Conservation (phyloP, 805 yeast genomes). For the Candida sakaeoensis region DNA sequence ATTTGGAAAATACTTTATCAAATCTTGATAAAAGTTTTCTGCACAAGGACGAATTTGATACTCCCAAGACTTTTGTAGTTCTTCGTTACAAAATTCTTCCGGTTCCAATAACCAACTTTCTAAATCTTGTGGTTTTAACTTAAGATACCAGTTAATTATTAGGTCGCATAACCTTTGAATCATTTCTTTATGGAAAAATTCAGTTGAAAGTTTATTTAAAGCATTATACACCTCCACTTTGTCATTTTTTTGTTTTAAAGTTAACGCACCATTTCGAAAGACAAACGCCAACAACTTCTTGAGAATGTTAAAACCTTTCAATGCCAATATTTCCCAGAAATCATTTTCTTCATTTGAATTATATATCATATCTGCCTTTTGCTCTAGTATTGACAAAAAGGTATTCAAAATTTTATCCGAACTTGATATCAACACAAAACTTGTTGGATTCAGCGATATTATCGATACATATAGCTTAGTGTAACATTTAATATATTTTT, state of each 20-base stretch:
- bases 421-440: constrained; percentile 65
- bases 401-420: constrained; percentile 59
- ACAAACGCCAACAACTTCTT: constrained; percentile 61
- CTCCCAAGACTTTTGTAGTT: constrained; percentile 73
- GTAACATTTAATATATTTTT: constrained; percentile 68
- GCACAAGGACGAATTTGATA: constrained; percentile 84
- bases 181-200: constrained; percentile 56
- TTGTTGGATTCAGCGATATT: constrained; percentile 58
- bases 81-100: constrained; percentile 90
- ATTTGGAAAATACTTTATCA: constrained; percentile 61
- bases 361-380: constrained; percentile 64
- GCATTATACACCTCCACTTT: constrained; percentile 61
- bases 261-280: constrained; percentile 63
- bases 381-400: constrained; percentile 56
- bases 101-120: constrained; percentile 85
- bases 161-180: constrained; percentile 60
- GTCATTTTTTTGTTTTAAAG: constrained; percentile 61
- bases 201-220: constrained; percentile 45
- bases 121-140: constrained; percentile 69
- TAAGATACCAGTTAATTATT: constrained; percentile 69
- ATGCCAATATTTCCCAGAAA: constrained; percentile 73
- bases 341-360: constrained; percentile 53
- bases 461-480: constrained; percentile 69
- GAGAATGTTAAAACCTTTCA: constrained; percentile 61
- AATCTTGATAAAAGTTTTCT: constrained; percentile 75